phyloP scores from a whole-genome alignment of 768 basidiomycete species.

The Atractiella rhizophila region DNA sequence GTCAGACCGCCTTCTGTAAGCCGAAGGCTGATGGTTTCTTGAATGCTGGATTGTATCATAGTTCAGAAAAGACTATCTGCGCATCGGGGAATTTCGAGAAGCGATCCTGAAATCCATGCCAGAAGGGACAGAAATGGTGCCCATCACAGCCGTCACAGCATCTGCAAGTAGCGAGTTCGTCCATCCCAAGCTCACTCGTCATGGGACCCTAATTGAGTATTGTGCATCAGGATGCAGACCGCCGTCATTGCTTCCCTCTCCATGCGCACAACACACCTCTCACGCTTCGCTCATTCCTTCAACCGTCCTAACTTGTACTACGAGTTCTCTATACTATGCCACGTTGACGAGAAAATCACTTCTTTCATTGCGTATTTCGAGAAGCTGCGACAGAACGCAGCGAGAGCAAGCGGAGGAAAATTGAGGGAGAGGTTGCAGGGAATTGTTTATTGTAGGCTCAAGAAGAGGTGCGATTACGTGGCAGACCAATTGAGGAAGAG shows the following conservation, averaged over 20 bases:
- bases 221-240: no score
- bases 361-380: not conserved
- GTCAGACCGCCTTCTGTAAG: not conserved
- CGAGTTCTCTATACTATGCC: slow-evolving; percentile 28
- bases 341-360: not conserved
- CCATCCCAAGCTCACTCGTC: no score
- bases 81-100: slow-evolving; percentile 41
- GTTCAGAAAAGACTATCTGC: slow-evolving; percentile 47
- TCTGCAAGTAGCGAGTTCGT: no score
- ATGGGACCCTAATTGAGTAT: no score
- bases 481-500: no score
- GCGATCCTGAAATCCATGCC: slow-evolving; percentile 36
- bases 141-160: slow-evolving; percentile 66
- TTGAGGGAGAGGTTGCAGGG: not conserved
- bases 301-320: slow-evolving; percentile 57
- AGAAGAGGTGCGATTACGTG: no score
- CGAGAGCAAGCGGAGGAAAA: not conserved
- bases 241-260: no score
- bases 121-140: no score
- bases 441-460: slow-evolving; percentile 2
- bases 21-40: slow-evolving; percentile 20
- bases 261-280: no score
- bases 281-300: slow-evolving; percentile 36
- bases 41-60: slow-evolving; percentile 38
- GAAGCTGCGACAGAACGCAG: slow-evolving; percentile 28